phyloP scores from a whole-genome alignment of 2,329 filamentous ascomycete genomes.

The Botrytis fabae region DNA sequence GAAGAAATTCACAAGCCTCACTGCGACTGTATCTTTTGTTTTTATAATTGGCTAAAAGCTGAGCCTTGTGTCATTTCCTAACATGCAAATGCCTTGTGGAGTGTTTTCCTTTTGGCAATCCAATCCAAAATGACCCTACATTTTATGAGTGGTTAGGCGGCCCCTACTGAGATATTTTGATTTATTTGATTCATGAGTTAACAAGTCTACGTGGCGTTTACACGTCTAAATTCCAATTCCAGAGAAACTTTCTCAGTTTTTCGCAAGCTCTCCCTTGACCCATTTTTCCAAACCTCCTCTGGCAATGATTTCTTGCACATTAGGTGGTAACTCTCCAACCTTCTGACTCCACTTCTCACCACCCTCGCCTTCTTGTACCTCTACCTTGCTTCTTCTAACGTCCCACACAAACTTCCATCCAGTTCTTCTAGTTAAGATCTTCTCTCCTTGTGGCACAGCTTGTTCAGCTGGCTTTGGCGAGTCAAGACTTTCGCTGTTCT shows the following conservation, averaged over 20 bases:
- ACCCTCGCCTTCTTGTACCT: constrained; percentile 66
- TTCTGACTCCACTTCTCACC: constrained; percentile 71
- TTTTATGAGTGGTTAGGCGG: not conserved
- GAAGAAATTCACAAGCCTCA: not conserved
- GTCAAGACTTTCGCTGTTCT: constrained; percentile 52
- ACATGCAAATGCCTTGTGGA: not conserved
- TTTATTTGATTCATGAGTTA: not conserved
- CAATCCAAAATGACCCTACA: not conserved
- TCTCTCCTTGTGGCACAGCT: constrained; percentile 45
- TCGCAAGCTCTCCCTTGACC: constrained; percentile 51
- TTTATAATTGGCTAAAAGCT: not conserved
- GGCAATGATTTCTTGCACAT: constrained; percentile 84
- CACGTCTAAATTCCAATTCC: not conserved
- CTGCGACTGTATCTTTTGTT: not conserved
- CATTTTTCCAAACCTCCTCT: constrained; percentile 77
- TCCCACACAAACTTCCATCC: constrained; percentile 87
- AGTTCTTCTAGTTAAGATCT: constrained; percentile 67
- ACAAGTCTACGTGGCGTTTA: not conserved
- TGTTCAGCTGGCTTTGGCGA: constrained; percentile 48
- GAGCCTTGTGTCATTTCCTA: not conserved
- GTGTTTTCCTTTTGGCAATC: not conserved
- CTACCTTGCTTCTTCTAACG: constrained; percentile 68
- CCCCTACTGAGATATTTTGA: not conserved
- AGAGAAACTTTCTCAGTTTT: constrained; percentile 1
- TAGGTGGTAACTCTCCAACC: constrained; percentile 79